These are phyloP conservation scores for Pterocarpus macrocarpus DNA, from an alignment of 306 rosid genomes.

Conservation along the genomic window DNA sequence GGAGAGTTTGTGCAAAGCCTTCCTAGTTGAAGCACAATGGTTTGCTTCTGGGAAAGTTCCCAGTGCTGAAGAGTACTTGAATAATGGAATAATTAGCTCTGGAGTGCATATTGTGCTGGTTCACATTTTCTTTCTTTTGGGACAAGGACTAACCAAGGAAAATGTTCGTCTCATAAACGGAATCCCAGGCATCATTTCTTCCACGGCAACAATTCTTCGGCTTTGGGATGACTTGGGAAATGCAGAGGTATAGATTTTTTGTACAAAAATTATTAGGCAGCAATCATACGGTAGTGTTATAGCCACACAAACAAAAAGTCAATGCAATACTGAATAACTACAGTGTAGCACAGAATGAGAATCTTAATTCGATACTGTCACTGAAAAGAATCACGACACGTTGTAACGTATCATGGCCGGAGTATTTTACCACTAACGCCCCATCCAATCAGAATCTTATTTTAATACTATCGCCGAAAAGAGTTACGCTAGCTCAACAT, in stretches of 20 bases:
- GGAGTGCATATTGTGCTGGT: constrained; percentile 64
- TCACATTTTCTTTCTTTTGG: constrained; percentile 68
- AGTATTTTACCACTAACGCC: too few species aligned
- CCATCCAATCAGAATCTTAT: too few species aligned
- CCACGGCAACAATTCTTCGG: constrained; percentile 64
- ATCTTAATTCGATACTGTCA: too few species aligned
- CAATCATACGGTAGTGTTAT: too few species aligned
- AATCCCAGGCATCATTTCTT: constrained; percentile 56
- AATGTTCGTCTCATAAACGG: constrained; percentile 52
- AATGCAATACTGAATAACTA: too few species aligned
- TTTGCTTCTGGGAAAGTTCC: constrained; percentile 60
- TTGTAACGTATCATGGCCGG: too few species aligned
- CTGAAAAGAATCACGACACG: too few species aligned
- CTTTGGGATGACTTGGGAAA: constrained; percentile 86
- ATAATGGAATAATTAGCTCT: constrained; percentile 68
- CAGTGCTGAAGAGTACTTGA: constrained; percentile 63
- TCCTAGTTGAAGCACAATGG: constrained; percentile 79
- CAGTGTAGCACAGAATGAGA: too few species aligned
- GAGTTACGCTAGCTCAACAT: too few species aligned
- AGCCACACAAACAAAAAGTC: too few species aligned
- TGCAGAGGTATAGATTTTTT: constrained; percentile 54
- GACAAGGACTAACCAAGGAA: constrained; percentile 51
- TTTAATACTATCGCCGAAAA: too few species aligned
- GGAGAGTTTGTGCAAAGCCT: constrained; percentile 66
- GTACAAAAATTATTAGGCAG: too few species aligned